A percentile compares a stretch with the other conserved stretches of the same genome.
phyloP scores from a whole-genome alignment of 768 basidiomycete species.

The Botryobasidium botryosum region DNA sequence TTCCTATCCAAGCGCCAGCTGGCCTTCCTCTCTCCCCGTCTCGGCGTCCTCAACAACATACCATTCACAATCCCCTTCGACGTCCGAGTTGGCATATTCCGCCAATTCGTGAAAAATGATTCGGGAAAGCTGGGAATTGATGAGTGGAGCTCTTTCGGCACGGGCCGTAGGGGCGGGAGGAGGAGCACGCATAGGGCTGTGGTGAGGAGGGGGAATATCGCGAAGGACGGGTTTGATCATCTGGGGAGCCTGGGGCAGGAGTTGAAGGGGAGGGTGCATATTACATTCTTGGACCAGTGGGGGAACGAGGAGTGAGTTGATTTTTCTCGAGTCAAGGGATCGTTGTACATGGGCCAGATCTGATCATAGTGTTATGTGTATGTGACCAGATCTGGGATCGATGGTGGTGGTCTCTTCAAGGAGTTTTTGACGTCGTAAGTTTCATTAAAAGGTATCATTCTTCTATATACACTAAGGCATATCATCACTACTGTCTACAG shows the following conservation, averaged over 20 bases:
- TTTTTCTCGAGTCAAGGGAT: not conserved
- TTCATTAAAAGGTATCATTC: not conserved
- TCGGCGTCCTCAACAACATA: constrained; percentile 87
- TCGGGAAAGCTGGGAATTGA: constrained; percentile 17
- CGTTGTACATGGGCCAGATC: too few species aligned
- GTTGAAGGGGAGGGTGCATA: constrained; percentile 68
- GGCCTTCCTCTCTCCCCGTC: constrained; percentile 61
- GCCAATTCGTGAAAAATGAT: constrained; percentile 64
- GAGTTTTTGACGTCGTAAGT: constrained; percentile 69
- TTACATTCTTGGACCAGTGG: constrained; percentile 84
- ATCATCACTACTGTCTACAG: constrained; percentile 20
- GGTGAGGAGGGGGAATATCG: constrained; percentile 58
- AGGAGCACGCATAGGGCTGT: constrained; percentile 3
- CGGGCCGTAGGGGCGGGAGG: too few species aligned
- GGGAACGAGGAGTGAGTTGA: constrained; percentile 61
- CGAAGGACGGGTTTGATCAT: constrained; percentile 82
- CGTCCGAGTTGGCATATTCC: constrained; percentile 77
- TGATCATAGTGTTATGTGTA: constrained; percentile 16
- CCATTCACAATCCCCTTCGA: constrained; percentile 92
- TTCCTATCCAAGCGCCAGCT: constrained; percentile 48
- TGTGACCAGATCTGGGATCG: constrained; percentile 59
- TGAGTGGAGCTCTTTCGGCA: constrained; percentile 5
- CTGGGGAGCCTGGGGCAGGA: constrained; percentile 47
- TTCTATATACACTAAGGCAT: not conserved
- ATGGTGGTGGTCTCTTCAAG: constrained; percentile 95